Evolutionary conservation across 257 asterid genomes (phyloP), one percentile per base, ranked within the genome.

Genomic region (Nicotiana obtusifolia): DNA sequence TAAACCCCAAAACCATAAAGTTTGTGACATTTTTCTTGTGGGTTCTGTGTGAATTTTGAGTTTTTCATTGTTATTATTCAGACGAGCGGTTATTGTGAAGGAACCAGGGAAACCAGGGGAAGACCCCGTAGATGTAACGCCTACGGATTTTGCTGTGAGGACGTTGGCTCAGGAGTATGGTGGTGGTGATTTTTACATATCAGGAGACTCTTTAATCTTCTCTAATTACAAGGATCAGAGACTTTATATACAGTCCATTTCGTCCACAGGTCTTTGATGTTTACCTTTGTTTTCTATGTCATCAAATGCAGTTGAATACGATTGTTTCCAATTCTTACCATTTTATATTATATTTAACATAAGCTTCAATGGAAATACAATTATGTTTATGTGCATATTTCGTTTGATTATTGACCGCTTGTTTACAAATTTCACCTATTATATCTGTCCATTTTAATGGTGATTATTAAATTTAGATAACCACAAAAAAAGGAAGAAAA

Each of bases 211-310:
- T 9, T 85, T 93, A 68, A 83, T 92, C 81, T 95, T 94, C 87
- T 92, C 99, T 57, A 95, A 94, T 89, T 93, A 92, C 88, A 89
- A 89, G 90, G 99, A 95, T 84, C 99, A 95, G 79, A 87, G 97
- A 81, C 94, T 95, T 77, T 95, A 92, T 86, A 90, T 86, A 85
- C 96, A 90, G 85, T 87, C 93, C 35, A 76, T 90, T 81, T 90
- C 91, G 33, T 86, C 93, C 53, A 76, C 62, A 90, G 99, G 98
- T 94, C 53, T 49, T 61, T 15, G 66, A 4, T 28, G 52, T 54
- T 62, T 61, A 41, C 47, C 19, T 75, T 86, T 80, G 60, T 80
- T 60, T 76, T 54, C 37, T 59, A 76, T 64, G 52, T 22, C 65
- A 41, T 61, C 0, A 9, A 19, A 49, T 54, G 33, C 54, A 19